Base-by-base conservation (phyloP, 2,329 filamentous ascomycete species). In the Didymella sp. region DNA sequence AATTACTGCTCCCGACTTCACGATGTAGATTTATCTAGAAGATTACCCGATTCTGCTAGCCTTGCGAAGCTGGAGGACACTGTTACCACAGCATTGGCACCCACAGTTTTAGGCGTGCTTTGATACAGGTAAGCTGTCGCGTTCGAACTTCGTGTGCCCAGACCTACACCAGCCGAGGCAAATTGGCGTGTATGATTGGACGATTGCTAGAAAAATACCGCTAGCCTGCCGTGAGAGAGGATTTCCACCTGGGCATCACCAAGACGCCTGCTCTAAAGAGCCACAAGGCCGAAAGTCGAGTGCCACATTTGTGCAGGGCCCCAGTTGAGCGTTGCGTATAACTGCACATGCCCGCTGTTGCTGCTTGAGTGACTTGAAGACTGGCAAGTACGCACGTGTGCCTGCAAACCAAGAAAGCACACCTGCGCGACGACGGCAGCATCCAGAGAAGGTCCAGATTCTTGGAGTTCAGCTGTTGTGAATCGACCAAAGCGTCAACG, bases 251-350 rank as follows among this genome's bases (percentile, higher is more conserved):
- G 38, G 38, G 38, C 57, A 59, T 56, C 59, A 53, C 45, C 63
- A 57, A 61, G 41, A 63, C 43, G 55, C 62, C 60, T 66, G 61
- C 67, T 69, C 27, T 46, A 61, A 66, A 53, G 43, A 71, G 68
- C 61, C 53, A 54, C 53, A 45, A 42, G 50, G 48, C 68, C 68
- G 67, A 65, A 45, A 46, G 47, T 52, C 53, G 56, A 44, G 52
- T 57, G 45, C 65, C 63, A 43, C 42, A 66, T 58, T 48, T 56
- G 60, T 67, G 64, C 41, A 59, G 43, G 46, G 50, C 33, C 56
- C 50, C 42, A 43, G 56, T 59, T 47, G 42, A 35, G 15, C 46
- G 46, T 50, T 52, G 35, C 21, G 37, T 57, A 45, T 58, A 45
- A 35, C 30, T 51, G 48, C 27, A 28, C 40, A 47, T 44, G 9